These are phyloP conservation scores for Irpex rosettiformis DNA, from an alignment of 1,284 basidiomycete species.

Conservation along the genomic window DNA sequence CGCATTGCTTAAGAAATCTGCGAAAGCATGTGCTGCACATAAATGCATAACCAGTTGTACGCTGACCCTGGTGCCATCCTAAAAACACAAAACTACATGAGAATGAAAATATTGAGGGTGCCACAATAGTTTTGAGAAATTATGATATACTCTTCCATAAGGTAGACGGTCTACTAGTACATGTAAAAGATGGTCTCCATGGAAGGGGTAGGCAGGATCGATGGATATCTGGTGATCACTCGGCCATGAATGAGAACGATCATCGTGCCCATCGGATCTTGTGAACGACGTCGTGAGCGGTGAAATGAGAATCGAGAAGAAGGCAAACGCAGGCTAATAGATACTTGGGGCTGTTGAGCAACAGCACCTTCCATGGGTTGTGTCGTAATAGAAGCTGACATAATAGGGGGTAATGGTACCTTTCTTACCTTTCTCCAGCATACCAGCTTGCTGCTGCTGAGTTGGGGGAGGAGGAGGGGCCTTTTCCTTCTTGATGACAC, in stretches of 20 bases:
- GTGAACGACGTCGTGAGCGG: conserved; percentile 47
- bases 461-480: conserved; percentile 27
- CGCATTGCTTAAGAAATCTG: conserved; percentile 59
- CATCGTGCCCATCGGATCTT: conserved; percentile 18
- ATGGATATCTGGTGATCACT: conserved; percentile 25
- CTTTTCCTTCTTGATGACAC: conserved; percentile 37
- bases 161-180: no score
- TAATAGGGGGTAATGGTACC: conserved; percentile 33
- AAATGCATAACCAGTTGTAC: conserved; percentile 69
- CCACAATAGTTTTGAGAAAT: no score
- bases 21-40: conserved; percentile 55
- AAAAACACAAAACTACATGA: no score
- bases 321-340: conserved; percentile 71
- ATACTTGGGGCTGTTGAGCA: conserved; percentile 35
- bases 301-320: conserved; percentile 76
- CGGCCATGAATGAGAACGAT: conserved; percentile 31
- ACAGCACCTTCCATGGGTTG: conserved; percentile 11
- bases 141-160: no score
- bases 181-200: background rate
- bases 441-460: conserved; percentile 26
- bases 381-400: conserved; percentile 18
- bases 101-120: no score
- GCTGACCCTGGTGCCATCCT: conserved; percentile 70
- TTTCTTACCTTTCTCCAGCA: conserved; percentile 77
- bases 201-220: conserved; percentile 8